phyloP scores from a whole-genome alignment of 768 basidiomycete species.

The Suillus americanus region DNA sequence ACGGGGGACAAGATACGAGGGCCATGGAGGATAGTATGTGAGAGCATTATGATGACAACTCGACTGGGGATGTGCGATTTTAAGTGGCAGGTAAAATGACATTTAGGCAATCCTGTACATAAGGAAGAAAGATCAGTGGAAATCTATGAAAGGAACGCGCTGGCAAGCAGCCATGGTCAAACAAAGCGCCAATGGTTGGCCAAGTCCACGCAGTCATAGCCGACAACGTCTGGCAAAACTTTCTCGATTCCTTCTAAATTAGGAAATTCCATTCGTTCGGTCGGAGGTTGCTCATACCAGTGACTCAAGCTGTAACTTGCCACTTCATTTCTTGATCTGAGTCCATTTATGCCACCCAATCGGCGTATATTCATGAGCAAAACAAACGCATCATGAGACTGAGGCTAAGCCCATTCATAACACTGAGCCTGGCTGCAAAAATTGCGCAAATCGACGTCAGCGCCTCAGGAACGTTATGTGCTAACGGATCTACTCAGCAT shows the following conservation, averaged over 20 bases:
- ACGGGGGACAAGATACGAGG: constrained; percentile 30
- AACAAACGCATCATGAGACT: background rate
- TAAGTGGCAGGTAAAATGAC: constrained; percentile 16
- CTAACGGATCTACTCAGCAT: background rate
- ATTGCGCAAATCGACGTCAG: background rate
- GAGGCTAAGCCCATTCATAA: background rate
- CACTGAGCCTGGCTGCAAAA: background rate
- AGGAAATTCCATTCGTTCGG: background rate
- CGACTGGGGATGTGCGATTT: background rate
- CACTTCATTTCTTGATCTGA: background rate
- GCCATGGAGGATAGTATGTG: constrained; percentile 27
- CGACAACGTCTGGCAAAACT: background rate
- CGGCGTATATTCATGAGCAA: background rate
- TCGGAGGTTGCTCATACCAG: background rate
- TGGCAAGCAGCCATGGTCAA: background rate
- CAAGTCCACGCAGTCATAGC: background rate
- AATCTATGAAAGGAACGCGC: constrained; percentile 4
- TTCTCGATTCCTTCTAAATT: background rate
- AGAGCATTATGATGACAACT: constrained; percentile 40
- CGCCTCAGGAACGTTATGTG: background rate
- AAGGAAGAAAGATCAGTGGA: constrained; percentile 1
- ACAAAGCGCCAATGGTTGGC: background rate
- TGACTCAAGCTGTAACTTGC: background rate
- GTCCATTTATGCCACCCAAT: background rate
- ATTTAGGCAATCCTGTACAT: constrained; percentile 3